A percentile compares a stretch with the other conserved stretches of the same genome.
These are phyloP conservation scores for Xylariaceae sp. DNA, from an alignment of 2,329 filamentous ascomycete genomes.

Conservation along the genomic window DNA sequence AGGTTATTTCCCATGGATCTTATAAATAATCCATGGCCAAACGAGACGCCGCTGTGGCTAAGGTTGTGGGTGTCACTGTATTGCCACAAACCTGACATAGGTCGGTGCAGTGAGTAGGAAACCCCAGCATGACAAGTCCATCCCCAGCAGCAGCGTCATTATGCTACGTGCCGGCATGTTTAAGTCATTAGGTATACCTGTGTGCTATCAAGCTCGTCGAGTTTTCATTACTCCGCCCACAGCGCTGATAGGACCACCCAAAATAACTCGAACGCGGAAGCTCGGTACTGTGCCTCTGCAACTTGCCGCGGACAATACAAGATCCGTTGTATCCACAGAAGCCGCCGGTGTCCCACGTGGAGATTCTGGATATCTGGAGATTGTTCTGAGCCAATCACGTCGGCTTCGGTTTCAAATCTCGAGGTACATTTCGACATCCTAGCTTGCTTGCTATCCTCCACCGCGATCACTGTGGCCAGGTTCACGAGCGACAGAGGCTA, in stretches of 20 bases:
- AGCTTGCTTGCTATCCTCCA: background rate
- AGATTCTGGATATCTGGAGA: constrained; percentile 16
- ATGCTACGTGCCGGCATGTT: constrained; percentile 19
- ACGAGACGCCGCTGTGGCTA: constrained; percentile 7
- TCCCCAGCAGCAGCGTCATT: constrained; percentile 19
- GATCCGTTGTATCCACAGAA: constrained; percentile 15
- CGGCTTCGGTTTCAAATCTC: background rate
- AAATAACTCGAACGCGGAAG: constrained; percentile 21
- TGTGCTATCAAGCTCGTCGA: constrained; percentile 11
- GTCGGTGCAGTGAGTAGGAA: constrained; percentile 5
- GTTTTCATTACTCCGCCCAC: constrained; percentile 12
- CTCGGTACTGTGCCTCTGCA: constrained; percentile 18
- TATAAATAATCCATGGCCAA: constrained; percentile 19
- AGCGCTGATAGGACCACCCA: constrained; percentile 17
- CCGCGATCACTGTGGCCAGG: background rate
- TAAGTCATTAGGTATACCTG: constrained; percentile 16
- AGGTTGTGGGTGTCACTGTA: constrained; percentile 10
- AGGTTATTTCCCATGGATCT: constrained; percentile 14
- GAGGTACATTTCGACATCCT: background rate
- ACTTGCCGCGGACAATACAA: constrained; percentile 16
- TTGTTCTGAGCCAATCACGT: constrained; percentile 11
- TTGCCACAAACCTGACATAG: constrained; percentile 21
- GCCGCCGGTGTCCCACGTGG: constrained; percentile 17
- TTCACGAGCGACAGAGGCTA: constrained; percentile 1
- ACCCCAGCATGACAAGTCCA: constrained; percentile 15